Base-by-base conservation (phyloP, 306 rosid genomes). In the Ceratonia siliqua region DNA sequence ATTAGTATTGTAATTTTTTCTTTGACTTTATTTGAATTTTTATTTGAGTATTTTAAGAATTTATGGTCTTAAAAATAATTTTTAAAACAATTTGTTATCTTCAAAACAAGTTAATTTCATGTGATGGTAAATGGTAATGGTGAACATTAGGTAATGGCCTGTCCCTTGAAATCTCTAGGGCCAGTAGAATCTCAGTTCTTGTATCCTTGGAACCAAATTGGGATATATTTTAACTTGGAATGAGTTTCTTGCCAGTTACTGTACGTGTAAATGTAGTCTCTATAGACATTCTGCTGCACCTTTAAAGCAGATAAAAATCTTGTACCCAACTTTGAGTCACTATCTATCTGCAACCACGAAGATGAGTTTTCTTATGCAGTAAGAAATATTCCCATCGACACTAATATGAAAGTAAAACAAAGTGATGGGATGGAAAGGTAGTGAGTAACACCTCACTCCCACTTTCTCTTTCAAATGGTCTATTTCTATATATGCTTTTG, bases 381-480 rank as follows among this genome's bases (percentile, higher is more conserved):
- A 53, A 70, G 75, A 48, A 68, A 38, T 18, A 68, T 80, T 68
- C 33, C 30, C 50, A 39, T 49, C 49, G 38, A 22, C 46, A 2
- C 50, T 17, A 61, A 74, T 8, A 38, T 3, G 59, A 58, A 58
- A 43, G 12, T 21, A 46, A 68, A 72, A 55, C 5, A 38, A 57
- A 27, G 36, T 48, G 49, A 48, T 38, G 74, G 54, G 38, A 58
- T 42, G 20, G 28, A 5, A 57, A 32, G 20, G 67, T 24, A 74
- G 68, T 80, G 73, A 74, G 36, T 36, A 46, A 59, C 67, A 74
- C 72, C 80, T 80, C 50, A 80, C 25, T 48, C 68, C 84, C 80
- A 74, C 84, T 67, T 67, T 49, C 76, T 36, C 69, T 59, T 24
- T 65, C 59, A 74, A 32, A 21, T 46, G 48, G 10, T 46, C 17